These are phyloP conservation scores for Monosporascus ibericus DNA, from an alignment of 2,329 filamentous ascomycete species.

Conservation along the genomic window DNA sequence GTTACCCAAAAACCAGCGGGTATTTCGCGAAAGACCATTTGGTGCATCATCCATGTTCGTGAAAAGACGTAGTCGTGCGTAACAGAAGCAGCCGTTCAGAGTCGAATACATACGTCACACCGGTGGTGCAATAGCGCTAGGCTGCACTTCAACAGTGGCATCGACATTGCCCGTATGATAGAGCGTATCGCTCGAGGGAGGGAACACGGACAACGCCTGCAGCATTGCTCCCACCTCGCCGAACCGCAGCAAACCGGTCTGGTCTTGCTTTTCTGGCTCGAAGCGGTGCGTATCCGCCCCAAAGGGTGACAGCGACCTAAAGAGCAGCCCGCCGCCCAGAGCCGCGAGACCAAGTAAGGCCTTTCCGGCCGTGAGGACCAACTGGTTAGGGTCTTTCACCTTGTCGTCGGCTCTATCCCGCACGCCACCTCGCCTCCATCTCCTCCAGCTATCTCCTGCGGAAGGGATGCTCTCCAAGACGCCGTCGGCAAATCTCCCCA, in stretches of 20 bases:
- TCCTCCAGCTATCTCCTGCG: constrained; percentile 27
- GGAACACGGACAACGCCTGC: constrained; percentile 15
- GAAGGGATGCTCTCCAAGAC: constrained; percentile 25
- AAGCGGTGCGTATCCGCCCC: constrained; percentile 40
- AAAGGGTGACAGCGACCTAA: constrained; percentile 37
- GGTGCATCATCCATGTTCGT: too few relatives aligned
- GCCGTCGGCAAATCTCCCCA: constrained; percentile 25
- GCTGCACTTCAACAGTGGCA: constrained; percentile 6
- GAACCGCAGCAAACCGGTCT: constrained; percentile 32
- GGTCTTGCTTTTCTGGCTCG: constrained; percentile 22
- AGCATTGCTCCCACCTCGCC: constrained; percentile 44
- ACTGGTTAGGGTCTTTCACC: constrained; percentile 19
- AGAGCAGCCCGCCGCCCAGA: constrained; percentile 32
- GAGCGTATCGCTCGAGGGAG: constrained; percentile 6
- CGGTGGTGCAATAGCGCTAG: background rate
- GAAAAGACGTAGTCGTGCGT: background rate
- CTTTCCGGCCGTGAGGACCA: constrained; percentile 31
- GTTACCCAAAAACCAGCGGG: too few relatives aligned
- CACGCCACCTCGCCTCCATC: constrained; percentile 27
- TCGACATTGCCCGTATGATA: constrained; percentile 4
- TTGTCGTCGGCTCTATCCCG: constrained; percentile 15
- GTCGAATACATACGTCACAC: too few relatives aligned
- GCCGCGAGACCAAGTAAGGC: constrained; percentile 26
- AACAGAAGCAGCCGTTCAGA: background rate
- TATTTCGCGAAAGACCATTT: too few relatives aligned